Base-by-base conservation (phyloP, 495 filamentous ascomycete genomes). In the Haplographium delicatum region DNA sequence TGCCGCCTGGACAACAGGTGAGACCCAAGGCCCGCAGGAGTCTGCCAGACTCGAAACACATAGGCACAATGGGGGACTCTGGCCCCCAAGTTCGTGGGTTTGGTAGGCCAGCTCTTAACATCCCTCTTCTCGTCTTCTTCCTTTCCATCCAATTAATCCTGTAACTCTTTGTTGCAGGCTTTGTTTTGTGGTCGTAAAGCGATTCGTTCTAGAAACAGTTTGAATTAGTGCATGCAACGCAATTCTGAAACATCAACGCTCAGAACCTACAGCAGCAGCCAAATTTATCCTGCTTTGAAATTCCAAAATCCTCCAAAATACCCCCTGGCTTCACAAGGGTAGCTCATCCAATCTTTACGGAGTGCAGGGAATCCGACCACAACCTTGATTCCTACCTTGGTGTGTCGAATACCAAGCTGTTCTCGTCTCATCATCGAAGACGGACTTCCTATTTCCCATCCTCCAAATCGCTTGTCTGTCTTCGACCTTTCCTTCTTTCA, bases 361-460 rank as follows among this genome's bases (percentile, higher is more conserved):
- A 22, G 23, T 30, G 25, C 33, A 20, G n/a, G n/a, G n/a, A n/a
- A n/a, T n/a, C n/a, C 25, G 8, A 15, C 39, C 23, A 50, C 11
- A 37, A 47, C 26, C 49, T 44, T 48, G 35, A 28, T 58, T 25
- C 19, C 18, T 40, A 38, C 44, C 57, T 48, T 42, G 33, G 50
- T 46, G 44, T 49, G 35, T 45, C 31, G 42, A 4, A 45, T 25
- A 43, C 49, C 50, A 31, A 55, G 33, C 53, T 47, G 9, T 33
- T 52, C 27, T 50, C 52, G 52, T 53, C 57, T 50, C 57, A 59
- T 48, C 50, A 51, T 54, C 51, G 37, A 9, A 23, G 46, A 47
- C 23, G 15, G 28, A 39, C 11, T 22, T 42, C 39, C 2, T 50
- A 22, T 44, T 44, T 10, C 2, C 41, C 16, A 16, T 40, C 5